Evolutionary conservation across 1,284 basidiomycete genomes (phyloP), one percentile per base, ranked within the genome.

Genomic region (Leccinum variabile): DNA sequence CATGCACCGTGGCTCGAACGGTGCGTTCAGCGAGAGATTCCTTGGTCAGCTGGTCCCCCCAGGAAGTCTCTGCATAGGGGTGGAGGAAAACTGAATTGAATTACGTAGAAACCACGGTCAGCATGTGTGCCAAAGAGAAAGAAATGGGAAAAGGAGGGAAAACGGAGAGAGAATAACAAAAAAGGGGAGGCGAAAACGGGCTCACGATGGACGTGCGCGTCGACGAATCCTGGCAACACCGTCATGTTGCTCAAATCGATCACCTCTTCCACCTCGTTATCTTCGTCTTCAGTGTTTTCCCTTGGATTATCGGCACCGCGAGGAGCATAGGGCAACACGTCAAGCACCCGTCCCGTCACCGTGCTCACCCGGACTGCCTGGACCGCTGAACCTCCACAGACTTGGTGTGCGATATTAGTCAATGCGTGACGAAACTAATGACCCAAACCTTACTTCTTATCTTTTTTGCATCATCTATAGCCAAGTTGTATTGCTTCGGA

Each of bases 221-320:
- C 87, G n/a, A 89, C 85, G 57, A 89, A 82, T 0, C 87, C 87
- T 18, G 88, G 86, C 3, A 88, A 70, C 3, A 90, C 76, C 1
- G 84, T 85, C 63, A 78, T 67, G 22, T 75, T 69, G n/a, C 82
- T 73, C 49, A 88, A 72, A 71, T 89, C 84, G n/a, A 87, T 73
- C 44, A 65, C 64, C 10, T 66, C 61, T 16, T 77, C 73, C 46
- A 14, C 37, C 9, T 44, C 41, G 10, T 18, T 44, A 5, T 44
- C 41, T 41, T 44, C 10, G 18, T n/a, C 44, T 25, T 25, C 49
- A n/a, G 6, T 22, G 14, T 49, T 22, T 1, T 2, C 37, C 37
- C 16, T 39, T 16, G 8, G 9, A 44, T 3, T 10, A 10, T n/a
- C 41, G 5, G 4, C 41, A 44, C 41, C 9, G 3, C 25, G 5